Evolutionary conservation across 768 basidiomycete species (phyloP).

Genomic region (Pisolithus albus): DNA sequence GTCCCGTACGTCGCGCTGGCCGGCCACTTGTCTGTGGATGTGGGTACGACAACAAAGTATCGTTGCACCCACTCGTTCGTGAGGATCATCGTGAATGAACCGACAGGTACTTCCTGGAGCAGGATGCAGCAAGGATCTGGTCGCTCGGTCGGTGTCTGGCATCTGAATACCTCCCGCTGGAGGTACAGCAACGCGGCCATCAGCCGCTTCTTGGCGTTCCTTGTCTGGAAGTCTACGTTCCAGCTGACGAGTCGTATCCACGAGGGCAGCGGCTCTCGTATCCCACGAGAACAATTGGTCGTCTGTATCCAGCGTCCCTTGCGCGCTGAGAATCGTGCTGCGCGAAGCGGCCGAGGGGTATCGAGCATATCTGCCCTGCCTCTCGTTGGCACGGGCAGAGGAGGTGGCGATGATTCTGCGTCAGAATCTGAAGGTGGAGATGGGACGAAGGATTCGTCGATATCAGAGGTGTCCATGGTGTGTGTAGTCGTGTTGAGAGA

Average conservation of each 20-base stretch:
- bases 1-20: slow-evolving; percentile 48
- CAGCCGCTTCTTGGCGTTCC: slow-evolving; percentile 38
- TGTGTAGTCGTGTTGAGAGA: background rate
- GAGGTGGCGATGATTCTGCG: slow-evolving; percentile 16
- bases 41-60: slow-evolving; percentile 54
- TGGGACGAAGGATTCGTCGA: slow-evolving; percentile 18
- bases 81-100: slow-evolving; percentile 43
- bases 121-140: slow-evolving; percentile 59
- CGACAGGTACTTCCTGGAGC: slow-evolving; percentile 57
- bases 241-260: slow-evolving; percentile 57
- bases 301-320: slow-evolving; percentile 28
- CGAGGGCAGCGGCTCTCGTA: slow-evolving; percentile 33
- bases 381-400: slow-evolving; percentile 9
- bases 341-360: slow-evolving; percentile 23
- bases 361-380: slow-evolving; percentile 17
- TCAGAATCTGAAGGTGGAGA: slow-evolving; percentile 14
- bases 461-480: slow-evolving; percentile 23
- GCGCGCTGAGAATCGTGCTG: slow-evolving; percentile 28
- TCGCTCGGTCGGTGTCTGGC: slow-evolving; percentile 33
- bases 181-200: slow-evolving; percentile 46
- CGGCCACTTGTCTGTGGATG: slow-evolving; percentile 50
- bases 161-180: slow-evolving; percentile 44
- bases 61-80: slow-evolving; percentile 55
- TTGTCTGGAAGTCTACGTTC: slow-evolving; percentile 55
- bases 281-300: slow-evolving; percentile 29